Evolutionary conservation across 1,284 basidiomycete genomes (phyloP), one percentile per base, ranked within the genome.

Genomic region (Rhodotorula sp.): DNA sequence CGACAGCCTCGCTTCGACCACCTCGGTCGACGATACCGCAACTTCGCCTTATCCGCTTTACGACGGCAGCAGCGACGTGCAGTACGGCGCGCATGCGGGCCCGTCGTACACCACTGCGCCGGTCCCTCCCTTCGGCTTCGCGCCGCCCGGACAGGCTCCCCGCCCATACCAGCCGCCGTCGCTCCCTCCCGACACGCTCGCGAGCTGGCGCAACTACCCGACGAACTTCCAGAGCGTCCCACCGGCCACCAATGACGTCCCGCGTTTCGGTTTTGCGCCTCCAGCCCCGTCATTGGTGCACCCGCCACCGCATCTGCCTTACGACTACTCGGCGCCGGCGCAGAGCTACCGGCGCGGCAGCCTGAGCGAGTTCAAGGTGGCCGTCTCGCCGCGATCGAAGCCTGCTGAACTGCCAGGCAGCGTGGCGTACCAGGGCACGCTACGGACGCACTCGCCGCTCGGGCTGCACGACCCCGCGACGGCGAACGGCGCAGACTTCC

Each of bases 1-100:
- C 44, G 54, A 41, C n/a, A 73, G 72, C 57, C 60, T 64, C 27
- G 62, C 59, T 19, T 71, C 70, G 66, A 61, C 46, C 2, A 54
- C 53, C n/a, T 71, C 70, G 50, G 59, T 41, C 17, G 70, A 71
- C 54, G 68, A 70, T 9, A 36, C 48, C 4, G 34, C 22, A 19
- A 2, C 41, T 12, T 10, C 25, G 32, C 54, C 22, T 21, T 17
- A 25, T 51, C n/a, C n/a, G 22, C 55, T 36, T 34, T 51, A 51
- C 36, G 34, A 37, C 6, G 37, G 36, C 37, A 27, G 27, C n/a
- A 34, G 17, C 54, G 55, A 37, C 27, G 3, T 32, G 34, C 55
- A 25, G 36, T 36, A 56, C 13, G 34, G 12, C 34, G 34, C 34
- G 29, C 55, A 36, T 1, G 27, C 46, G 3, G 46, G 34, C 0